These are phyloP conservation scores for Penicillium hordei DNA, from an alignment of 2,329 filamentous ascomycete species.

Conservation along the genomic window DNA sequence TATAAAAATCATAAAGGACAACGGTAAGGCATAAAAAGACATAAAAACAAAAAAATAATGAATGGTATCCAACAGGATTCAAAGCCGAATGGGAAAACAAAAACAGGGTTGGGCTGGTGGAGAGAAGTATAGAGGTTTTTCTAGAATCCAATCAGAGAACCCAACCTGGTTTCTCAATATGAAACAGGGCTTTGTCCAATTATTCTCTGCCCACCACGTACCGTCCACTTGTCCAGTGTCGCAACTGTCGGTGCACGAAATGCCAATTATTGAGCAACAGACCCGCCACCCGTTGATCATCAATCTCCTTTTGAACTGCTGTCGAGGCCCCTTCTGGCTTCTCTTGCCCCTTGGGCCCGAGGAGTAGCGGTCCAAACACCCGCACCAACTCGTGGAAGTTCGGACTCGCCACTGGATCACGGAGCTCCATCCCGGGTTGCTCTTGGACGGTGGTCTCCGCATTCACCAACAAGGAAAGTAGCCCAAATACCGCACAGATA, in stretches of 20 bases:
- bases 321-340: constrained; percentile 8
- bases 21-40: background rate
- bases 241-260: constrained; percentile 35
- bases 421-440: constrained; percentile 19
- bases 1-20: background rate
- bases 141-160: constrained; percentile 1
- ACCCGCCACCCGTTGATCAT: constrained; percentile 31
- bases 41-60: background rate
- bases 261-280: constrained; percentile 41
- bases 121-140: constrained; percentile 1
- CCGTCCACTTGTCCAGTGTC: constrained; percentile 21
- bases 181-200: background rate
- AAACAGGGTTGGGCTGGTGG: constrained; percentile 5
- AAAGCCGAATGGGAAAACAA: background rate
- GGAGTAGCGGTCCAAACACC: constrained; percentile 37
- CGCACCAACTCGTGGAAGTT: constrained; percentile 31
- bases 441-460: constrained; percentile 19
- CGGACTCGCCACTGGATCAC: constrained; percentile 22
- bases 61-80: constrained; percentile 10
- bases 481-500: constrained; percentile 43
- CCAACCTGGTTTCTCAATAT: background rate
- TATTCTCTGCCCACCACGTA: background rate
- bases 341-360: constrained; percentile 15
- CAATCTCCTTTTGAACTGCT: constrained; percentile 26
- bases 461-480: constrained; percentile 35